Base-by-base conservation (phyloP, 2,329 filamentous ascomycete species). In the Apiospora saccharicola region DNA sequence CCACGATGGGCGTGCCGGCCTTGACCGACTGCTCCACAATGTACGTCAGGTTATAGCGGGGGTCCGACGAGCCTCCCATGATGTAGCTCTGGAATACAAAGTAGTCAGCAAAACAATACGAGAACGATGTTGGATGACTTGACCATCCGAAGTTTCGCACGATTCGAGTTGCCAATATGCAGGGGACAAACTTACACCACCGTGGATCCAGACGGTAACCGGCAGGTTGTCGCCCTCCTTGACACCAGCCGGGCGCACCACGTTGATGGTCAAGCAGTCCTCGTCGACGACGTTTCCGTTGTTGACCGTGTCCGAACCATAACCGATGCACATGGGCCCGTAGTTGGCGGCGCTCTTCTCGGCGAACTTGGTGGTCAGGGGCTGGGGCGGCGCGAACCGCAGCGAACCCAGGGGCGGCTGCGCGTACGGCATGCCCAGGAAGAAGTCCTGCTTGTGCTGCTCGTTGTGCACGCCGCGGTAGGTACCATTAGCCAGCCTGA, bases 251-350 rank as follows among this genome's bases (percentile, higher is more conserved):
- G 89, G 89, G 4, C 90, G 85, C 37, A 92, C 82, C 10, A 92
- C 84, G 75, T 91, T 92, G 73, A 92, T 81, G 64, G 88, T 90
- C 4, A 92, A 83, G 73, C 90, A 92, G 76, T 91, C 87, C 76
- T 92, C 90, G 14, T 83, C 43, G 47, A 73, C 70, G 13, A 10
- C 14, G 68, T 67, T 70, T 43, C 46, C 72, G n/a, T 67, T 57
- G 34, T 67, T 72, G 2, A 49, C n/a, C 4, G 69, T 72, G 51
- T 71, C 73, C 68, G 79, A 76, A 14, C 86, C 86, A 70, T 88
- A 89, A n/a, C 86, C 86, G 47, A 87, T 81, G 74, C 87, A 89
- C 70, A 85, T 82, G 7, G 82, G 79, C 0, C 84, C 82, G 72
- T 88, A 87, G 16, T 82, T 75, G 0, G 80, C 85, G 1, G 87